Base-by-base conservation (phyloP, 495 filamentous ascomycete species). In the Haplographium delicatum region DNA sequence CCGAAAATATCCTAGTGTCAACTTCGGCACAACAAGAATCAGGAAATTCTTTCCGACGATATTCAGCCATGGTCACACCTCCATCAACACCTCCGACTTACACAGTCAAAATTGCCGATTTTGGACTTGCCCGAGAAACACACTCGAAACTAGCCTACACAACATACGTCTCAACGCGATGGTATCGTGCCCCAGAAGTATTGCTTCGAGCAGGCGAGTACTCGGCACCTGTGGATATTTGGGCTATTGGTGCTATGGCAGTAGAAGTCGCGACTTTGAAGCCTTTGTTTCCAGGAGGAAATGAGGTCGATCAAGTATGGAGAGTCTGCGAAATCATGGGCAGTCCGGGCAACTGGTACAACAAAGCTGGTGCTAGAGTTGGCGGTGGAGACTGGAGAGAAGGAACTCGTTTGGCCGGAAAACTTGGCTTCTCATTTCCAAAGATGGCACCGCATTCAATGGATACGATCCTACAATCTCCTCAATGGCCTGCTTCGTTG, bases 301-400 rank as follows among this genome's bases (percentile, higher is more conserved):
- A 99, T 61, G 94, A 99, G 67, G 94, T 99, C 3, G 94, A 97
- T 60, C 94, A 99, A 68, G 91, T 99, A 8, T 99, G 94, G 94
- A 83, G 94, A 56, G 86, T 99, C 1, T 99, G 94, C 63, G 94
- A 99, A 66, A 95, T 99, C 50, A 99, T 99, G 94, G 94, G 94
- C 18, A 96, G 91, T 71, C 94, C 94, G 11, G 94, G 93, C 13
- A 89, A 91, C 65, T 99, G 94, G 94, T 90, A 93, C 65, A 95
- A 85, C 66, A 96, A 94, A 66, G 76, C 83, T 27, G 89, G 91
- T 24, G 75, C 73, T 18, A 87, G 83, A 59, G 85, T 99, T 35
- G 94, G 94, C 45, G 94, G 94, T 63, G 94, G 94, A 62, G 94
- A 99, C 54, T 99, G 94, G 94, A 86, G 86, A 60, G 94, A 99